phyloP scores from a whole-genome alignment of 805 yeast genomes.

The Cyberlindnera euphorbiae region DNA sequence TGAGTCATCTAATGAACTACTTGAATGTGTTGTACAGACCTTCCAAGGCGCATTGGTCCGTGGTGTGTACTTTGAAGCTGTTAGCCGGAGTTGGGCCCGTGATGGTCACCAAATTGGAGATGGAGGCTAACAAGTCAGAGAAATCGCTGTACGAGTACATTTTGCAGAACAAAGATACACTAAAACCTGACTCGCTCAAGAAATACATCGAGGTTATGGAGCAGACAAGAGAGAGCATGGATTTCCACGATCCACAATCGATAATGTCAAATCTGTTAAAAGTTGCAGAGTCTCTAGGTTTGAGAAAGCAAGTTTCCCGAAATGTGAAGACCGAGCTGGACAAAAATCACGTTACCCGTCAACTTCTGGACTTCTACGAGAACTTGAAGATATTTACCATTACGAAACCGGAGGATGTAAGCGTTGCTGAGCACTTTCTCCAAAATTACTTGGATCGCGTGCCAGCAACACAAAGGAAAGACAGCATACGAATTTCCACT shows the following conservation, averaged over 20 bases:
- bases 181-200: slow-evolving; percentile 19
- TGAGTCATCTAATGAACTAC: slow-evolving; percentile 42
- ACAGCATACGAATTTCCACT: slow-evolving; percentile 53
- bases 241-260: slow-evolving; percentile 13
- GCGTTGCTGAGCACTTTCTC: slow-evolving; percentile 29
- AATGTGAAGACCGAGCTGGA: slow-evolving; percentile 23
- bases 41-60: slow-evolving; percentile 24
- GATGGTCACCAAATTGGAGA: slow-evolving; percentile 20
- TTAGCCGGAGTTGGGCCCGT: slow-evolving; percentile 22
- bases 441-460: slow-evolving; percentile 28
- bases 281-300: slow-evolving; percentile 14
- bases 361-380: slow-evolving; percentile 33
- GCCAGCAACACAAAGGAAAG: slow-evolving; percentile 25
- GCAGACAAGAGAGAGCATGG: slow-evolving; percentile 11
- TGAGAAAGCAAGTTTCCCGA: slow-evolving; percentile 9
- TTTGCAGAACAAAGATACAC: slow-evolving; percentile 6
- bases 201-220: slow-evolving; percentile 25
- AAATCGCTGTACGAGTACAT: slow-evolving; percentile 14
- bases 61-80: slow-evolving; percentile 24
- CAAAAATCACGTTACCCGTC: slow-evolving; percentile 22
- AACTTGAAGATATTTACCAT: slow-evolving; percentile 28
- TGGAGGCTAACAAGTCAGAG: slow-evolving; percentile 1
- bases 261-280: slow-evolving; percentile 13
- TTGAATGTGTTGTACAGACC: slow-evolving; percentile 37
- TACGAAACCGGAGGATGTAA: slow-evolving; percentile 22